Percentiles rank a stretch among this genome's conserved stretches.
Conservation (phyloP, 306 rosid genomes). For the Geum urbanum region DNA sequence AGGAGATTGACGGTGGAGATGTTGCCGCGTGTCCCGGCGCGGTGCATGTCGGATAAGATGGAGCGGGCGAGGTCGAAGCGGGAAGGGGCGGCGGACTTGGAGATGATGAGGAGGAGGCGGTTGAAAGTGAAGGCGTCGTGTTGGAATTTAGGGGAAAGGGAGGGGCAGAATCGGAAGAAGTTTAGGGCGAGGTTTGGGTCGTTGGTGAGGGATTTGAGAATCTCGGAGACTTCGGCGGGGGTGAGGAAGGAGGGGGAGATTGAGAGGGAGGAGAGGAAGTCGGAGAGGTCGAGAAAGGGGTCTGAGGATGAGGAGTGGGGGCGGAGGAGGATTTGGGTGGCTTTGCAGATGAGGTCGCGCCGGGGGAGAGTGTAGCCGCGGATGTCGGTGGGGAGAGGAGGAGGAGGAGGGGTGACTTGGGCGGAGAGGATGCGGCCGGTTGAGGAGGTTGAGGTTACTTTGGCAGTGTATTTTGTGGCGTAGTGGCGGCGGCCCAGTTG, state of each 20-base stretch:
- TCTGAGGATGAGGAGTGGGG: constrained; percentile 25
- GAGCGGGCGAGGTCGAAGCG: constrained; percentile 49
- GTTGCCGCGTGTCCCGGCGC: constrained; percentile 42
- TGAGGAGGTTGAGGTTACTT: constrained; percentile 58
- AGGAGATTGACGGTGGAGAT: constrained; percentile 82
- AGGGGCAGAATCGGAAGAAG: constrained; percentile 77
- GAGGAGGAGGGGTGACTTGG: constrained; percentile 51
- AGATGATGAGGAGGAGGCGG: constrained; percentile 79
- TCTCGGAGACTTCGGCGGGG: constrained; percentile 73
- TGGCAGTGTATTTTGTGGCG: constrained; percentile 82
- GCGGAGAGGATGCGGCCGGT: constrained; percentile 71
- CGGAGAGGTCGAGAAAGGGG: constrained; percentile 76
- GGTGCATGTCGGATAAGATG: constrained; percentile 58
- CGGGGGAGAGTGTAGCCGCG: constrained; percentile 85
- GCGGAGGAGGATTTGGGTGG: constrained; percentile 67
- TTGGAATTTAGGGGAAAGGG: constrained; percentile 53
- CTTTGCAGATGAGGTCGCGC: constrained; percentile 70
- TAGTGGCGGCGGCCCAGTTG: constrained; percentile 44
- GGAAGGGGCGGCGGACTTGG: constrained; percentile 51
- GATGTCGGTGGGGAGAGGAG: constrained; percentile 52
- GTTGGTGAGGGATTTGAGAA: constrained; percentile 57
- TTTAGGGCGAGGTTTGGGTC: constrained; percentile 55
- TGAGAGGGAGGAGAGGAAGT: constrained; percentile 59
- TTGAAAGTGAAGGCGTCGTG: constrained; percentile 72
- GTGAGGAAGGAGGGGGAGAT: constrained; percentile 40